Base-by-base conservation (phyloP, 192 early-diverging fungal species). In the Backusella luteola region DNA sequence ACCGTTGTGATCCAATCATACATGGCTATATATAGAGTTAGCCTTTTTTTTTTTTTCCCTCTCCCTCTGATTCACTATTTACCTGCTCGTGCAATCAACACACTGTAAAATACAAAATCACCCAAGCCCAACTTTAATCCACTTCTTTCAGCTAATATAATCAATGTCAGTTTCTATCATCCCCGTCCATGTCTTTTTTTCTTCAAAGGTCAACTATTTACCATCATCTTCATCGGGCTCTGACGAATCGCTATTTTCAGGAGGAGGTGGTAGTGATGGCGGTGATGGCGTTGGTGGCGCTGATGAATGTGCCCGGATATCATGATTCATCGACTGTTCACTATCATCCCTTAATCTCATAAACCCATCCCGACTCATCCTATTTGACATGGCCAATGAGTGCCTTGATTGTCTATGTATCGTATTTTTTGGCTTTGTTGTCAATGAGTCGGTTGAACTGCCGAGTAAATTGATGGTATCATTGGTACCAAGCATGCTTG, bases 31-130 rank as follows among this genome's bases (percentile, higher is more conserved):
- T 59, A 38, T 36, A 29, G 4, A 21, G 15, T 53, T 68, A 41
- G 11, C 9, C 34, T 6, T 29, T 71, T 2, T 38, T 14, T 56
- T 23, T 11, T 17, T 29, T 32, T 42, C 11, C 4, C 4, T 44
- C 42, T 44, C 15, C 1, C 11, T 44, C 4, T 44, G 0, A 44
- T 44, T 15, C 14, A 19, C 53, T 71, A 5, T 19, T 82, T 79
- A 93, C 91, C 90, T 83, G 94, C 94, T 71, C 91, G 82, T 8
- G 90, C 90, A 36, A 94, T 87, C 70, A 96, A 77, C 8, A 96
- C 94, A 76, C 90, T 91, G 71, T 96, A 96, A 77, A 96, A 96
- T 6, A 96, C 95, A 88, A 96, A 96, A 76, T 96, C 95, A 32
- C 95, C 95, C 36, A 96, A 76, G 9, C 95, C 95, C n/a, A 96